phyloP scores from a whole-genome alignment of 139 green algal genomes.

The Monoraphidium neglectum region DNA sequence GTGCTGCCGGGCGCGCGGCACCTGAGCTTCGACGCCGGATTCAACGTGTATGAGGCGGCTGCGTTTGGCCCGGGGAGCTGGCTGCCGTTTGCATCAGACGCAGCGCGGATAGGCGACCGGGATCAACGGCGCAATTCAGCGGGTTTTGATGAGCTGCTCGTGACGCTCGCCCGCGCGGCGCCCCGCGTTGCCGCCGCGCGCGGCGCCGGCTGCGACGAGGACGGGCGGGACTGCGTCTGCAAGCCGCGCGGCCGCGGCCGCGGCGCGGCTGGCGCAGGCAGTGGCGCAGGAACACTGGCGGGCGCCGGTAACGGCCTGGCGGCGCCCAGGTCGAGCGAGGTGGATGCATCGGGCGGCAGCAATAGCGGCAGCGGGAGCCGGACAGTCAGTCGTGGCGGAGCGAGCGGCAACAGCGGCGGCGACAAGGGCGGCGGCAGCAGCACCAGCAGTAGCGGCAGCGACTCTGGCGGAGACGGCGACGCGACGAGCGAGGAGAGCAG shows the following conservation, averaged over 20 bases:
- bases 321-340: not conserved
- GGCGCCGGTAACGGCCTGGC: conserved; percentile 36
- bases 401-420: not conserved
- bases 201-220: not conserved
- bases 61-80: conserved; percentile 92
- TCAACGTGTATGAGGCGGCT: conserved; percentile 87
- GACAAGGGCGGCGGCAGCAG: not conserved
- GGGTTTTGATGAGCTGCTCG: conserved; percentile 58
- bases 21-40: conserved; percentile 85
- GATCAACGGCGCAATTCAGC: not conserved
- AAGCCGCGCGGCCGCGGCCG: too few species aligned
- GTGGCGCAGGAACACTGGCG: conserved; percentile 48
- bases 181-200: not conserved
- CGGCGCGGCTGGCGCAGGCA: too few species aligned
- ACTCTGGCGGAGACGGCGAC: too few species aligned
- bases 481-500: too few species aligned
- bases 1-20: conserved; percentile 92
- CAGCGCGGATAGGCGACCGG: conserved; percentile 53
- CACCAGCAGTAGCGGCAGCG: not conserved
- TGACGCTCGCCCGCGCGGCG: conserved; percentile 53
- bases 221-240: conserved; percentile 6
- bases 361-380: not conserved
- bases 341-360: not conserved
- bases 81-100: conserved; percentile 70
- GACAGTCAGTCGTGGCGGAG: not conserved